Evolutionary conservation across 192 early-diverging fungal genomes (phyloP).

Genomic region (Coemansia brasiliensis): DNA sequence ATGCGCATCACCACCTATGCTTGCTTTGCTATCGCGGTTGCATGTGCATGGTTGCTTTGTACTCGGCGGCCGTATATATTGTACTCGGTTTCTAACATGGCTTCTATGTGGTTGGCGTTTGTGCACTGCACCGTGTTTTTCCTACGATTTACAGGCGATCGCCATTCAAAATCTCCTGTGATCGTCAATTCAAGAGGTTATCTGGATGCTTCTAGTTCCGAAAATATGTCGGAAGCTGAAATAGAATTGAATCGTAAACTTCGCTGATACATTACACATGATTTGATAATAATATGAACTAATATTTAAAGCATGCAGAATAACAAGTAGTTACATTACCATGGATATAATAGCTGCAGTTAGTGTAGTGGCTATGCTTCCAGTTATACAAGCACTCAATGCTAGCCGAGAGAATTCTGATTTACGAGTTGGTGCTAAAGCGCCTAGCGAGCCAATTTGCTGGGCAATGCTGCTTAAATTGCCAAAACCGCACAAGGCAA

Average conservation of each 20-base stretch:
- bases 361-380: slow-evolving; percentile 76
- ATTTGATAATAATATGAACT: neutral
- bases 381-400: slow-evolving; percentile 76
- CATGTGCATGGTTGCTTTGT: slow-evolving; percentile 59
- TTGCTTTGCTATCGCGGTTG: slow-evolving; percentile 46
- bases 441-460: slow-evolving; percentile 73
- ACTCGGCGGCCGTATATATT: slow-evolving; percentile 62
- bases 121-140: slow-evolving; percentile 34
- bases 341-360: slow-evolving; percentile 81
- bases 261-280: slow-evolving; percentile 1
- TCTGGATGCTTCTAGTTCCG: neutral
- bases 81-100: slow-evolving; percentile 56
- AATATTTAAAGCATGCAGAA: neutral
- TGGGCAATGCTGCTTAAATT: slow-evolving; percentile 84
- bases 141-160: neutral
- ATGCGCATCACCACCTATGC: slow-evolving; percentile 28
- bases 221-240: neutral
- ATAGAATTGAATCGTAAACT: slow-evolving; percentile 14
- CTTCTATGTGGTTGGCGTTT: slow-evolving; percentile 43
- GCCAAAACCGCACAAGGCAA: slow-evolving; percentile 86
- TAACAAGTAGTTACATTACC: slow-evolving; percentile 35
- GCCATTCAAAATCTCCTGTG: too few species aligned
- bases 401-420: slow-evolving; percentile 72
- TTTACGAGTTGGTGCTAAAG: slow-evolving; percentile 70
- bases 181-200: too few species aligned